Percentiles rank a stretch among this genome's conserved stretches.
Conservation (phyloP, 176 grass and related monocot genomes). For the Puccinellia tenuiflora region DNA sequence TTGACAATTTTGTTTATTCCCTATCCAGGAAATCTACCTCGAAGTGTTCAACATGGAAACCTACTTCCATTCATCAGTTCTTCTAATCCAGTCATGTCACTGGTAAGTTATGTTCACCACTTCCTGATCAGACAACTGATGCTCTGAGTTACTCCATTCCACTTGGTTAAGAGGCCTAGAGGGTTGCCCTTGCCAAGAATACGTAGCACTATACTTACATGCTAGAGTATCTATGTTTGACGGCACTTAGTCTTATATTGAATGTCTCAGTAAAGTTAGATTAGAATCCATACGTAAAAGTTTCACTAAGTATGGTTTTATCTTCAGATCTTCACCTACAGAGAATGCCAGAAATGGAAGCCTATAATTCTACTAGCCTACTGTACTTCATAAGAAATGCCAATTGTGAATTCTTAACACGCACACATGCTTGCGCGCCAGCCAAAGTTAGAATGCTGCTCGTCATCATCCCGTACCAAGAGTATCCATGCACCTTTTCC, state of each 20-base stretch:
- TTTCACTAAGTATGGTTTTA: neutral
- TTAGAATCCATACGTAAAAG: neutral
- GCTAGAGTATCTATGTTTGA: neutral
- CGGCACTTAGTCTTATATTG: neutral
- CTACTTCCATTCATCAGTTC: conserved; percentile 86
- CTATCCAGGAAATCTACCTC: conserved; percentile 30
- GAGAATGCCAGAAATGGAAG: neutral
- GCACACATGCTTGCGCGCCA: no score
- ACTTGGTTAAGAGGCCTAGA: neutral
- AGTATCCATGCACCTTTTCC: neutral
- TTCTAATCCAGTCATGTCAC: conserved; percentile 93
- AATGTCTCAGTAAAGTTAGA: neutral
- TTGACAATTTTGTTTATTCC: conserved; percentile 1
- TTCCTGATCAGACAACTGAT: neutral
- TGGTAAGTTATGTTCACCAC: conserved; percentile 48
- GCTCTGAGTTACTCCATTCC: neutral
- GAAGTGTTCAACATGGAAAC: conserved; percentile 40
- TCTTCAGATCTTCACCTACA: neutral
- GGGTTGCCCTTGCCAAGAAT: neutral
- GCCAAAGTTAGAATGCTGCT: no score
- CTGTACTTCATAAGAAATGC: neutral
- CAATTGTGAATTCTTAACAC: neutral
- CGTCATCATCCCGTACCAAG: neutral
- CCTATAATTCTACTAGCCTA: neutral
- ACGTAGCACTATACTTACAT: neutral